phyloP scores from a whole-genome alignment of 768 basidiomycete genomes.

The Cantharellus cinnabarinus region DNA sequence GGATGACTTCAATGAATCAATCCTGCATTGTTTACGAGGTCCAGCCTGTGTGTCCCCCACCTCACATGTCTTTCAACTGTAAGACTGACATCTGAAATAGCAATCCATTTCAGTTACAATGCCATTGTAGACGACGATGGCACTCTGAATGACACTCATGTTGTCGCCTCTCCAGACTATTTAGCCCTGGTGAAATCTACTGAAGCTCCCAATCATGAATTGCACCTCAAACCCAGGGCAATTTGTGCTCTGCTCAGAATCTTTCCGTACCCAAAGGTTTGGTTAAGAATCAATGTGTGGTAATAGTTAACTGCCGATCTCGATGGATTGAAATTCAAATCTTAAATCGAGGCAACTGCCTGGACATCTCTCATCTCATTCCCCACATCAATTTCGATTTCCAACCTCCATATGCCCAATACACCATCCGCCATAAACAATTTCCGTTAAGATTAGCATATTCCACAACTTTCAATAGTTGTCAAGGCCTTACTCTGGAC shows the following conservation, averaged over 20 bases:
- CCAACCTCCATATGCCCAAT: not conserved
- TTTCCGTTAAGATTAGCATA: not conserved
- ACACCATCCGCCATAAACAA: not conserved
- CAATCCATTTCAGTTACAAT: not conserved
- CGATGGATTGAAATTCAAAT: slow-evolving; percentile 12
- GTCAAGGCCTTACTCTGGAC: too few species aligned
- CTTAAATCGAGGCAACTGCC: slow-evolving; percentile 1
- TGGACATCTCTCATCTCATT: too few species aligned
- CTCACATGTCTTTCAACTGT: not conserved
- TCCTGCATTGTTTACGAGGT: slow-evolving; percentile 15
- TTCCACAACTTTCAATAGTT: too few species aligned
- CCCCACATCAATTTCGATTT: too few species aligned
- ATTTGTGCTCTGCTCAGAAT: slow-evolving; percentile 14
- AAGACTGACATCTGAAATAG: not conserved
- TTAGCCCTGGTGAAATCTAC: too few species aligned
- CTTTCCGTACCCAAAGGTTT: slow-evolving; percentile 19
- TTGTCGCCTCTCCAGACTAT: too few species aligned
- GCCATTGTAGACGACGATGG: not conserved
- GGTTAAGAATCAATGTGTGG: slow-evolving; percentile 22
- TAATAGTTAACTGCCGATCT: slow-evolving; percentile 15
- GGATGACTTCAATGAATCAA: slow-evolving; percentile 17
- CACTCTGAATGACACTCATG: not conserved
- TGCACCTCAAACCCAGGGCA: too few species aligned
- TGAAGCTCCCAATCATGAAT: too few species aligned
- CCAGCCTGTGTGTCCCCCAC: slow-evolving; percentile 12